Percentiles rank a stretch among this genome's conserved stretches.
Conservation (phyloP, 2,329 filamentous ascomycete genomes). For the Pleoardoris graminearum region DNA sequence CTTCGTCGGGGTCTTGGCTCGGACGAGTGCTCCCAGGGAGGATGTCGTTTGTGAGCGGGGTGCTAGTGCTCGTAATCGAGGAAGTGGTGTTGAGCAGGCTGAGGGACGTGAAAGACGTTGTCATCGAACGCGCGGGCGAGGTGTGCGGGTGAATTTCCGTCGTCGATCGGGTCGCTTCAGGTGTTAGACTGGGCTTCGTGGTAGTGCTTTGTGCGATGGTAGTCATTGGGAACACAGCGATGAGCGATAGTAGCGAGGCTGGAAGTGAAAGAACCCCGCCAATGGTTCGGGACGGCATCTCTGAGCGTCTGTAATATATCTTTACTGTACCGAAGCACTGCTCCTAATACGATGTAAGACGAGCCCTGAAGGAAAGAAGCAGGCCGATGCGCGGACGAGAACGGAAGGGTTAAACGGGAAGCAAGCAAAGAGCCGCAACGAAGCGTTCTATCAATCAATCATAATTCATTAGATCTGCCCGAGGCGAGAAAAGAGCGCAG, state of each 20-base stretch:
- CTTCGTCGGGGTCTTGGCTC: constrained; percentile 13
- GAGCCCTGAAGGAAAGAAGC: not conserved
- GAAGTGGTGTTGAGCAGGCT: constrained; percentile 9
- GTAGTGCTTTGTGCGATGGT: constrained; percentile 1
- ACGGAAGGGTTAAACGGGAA: not conserved
- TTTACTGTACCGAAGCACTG: not conserved
- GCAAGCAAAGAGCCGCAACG: not conserved
- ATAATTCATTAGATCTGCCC: not conserved
- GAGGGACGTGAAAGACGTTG: constrained; percentile 10
- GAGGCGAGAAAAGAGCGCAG: not conserved
- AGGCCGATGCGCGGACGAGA: not conserved
- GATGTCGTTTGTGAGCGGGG: constrained; percentile 9
- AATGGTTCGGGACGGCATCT: not conserved
- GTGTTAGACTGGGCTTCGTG: not conserved
- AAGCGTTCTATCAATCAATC: not conserved
- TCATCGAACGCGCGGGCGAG: constrained; percentile 3
- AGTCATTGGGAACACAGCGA: constrained; percentile 3
- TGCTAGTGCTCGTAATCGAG: constrained; percentile 3
- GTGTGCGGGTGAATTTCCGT: constrained; percentile 2
- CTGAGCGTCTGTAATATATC: constrained; percentile 1
- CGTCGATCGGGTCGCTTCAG: constrained; percentile 4
- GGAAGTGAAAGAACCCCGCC: not conserved
- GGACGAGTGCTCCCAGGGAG: constrained; percentile 12
- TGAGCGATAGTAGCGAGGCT: not conserved
- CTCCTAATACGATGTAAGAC: not conserved